Evolutionary conservation across 306 rosid species (phyloP).

Genomic region (Vigna angularis): DNA sequence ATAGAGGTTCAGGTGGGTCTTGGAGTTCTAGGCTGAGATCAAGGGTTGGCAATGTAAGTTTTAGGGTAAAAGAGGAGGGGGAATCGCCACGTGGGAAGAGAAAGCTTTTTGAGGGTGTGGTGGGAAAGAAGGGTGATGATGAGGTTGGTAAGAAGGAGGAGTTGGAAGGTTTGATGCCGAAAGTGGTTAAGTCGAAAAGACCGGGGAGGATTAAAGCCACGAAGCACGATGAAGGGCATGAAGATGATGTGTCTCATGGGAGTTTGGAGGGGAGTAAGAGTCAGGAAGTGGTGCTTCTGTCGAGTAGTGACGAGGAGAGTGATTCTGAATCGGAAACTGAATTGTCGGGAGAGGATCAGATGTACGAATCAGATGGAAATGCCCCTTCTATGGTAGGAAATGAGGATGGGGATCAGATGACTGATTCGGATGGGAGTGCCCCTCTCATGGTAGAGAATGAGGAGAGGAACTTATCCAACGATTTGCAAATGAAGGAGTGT

Average conservation of each 20-base stretch:
- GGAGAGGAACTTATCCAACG: constrained; percentile 43
- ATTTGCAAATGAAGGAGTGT: constrained; percentile 53
- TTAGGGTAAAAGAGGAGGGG: constrained; percentile 49
- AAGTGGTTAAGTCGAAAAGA: constrained; percentile 64
- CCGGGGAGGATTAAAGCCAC: constrained; percentile 63
- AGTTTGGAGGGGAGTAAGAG: constrained; percentile 47
- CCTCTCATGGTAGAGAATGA: constrained; percentile 34
- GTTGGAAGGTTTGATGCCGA: constrained; percentile 55
- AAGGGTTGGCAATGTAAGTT: constrained; percentile 52
- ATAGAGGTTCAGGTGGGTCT: constrained; percentile 40
- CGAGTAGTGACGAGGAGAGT: constrained; percentile 44
- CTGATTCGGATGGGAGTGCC: constrained; percentile 42
- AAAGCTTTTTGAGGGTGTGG: constrained; percentile 59
- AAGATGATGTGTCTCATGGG: constrained; percentile 36
- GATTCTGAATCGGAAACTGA: constrained; percentile 32
- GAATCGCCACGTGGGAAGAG: constrained; percentile 59
- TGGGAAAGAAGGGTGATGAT: constrained; percentile 42
- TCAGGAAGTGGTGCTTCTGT: constrained; percentile 49
- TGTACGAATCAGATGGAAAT: constrained; percentile 47
- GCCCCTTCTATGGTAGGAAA: constrained; percentile 30
- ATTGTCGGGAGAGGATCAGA: constrained; percentile 40
- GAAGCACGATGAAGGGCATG: constrained; percentile 47
- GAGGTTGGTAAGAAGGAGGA: constrained; percentile 53
- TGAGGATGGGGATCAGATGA: constrained; percentile 49
- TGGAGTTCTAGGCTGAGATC: constrained; percentile 81